These are phyloP conservation scores for Ustilago shanxiensis DNA, from an alignment of 1,284 basidiomycete genomes.

Conservation along the genomic window DNA sequence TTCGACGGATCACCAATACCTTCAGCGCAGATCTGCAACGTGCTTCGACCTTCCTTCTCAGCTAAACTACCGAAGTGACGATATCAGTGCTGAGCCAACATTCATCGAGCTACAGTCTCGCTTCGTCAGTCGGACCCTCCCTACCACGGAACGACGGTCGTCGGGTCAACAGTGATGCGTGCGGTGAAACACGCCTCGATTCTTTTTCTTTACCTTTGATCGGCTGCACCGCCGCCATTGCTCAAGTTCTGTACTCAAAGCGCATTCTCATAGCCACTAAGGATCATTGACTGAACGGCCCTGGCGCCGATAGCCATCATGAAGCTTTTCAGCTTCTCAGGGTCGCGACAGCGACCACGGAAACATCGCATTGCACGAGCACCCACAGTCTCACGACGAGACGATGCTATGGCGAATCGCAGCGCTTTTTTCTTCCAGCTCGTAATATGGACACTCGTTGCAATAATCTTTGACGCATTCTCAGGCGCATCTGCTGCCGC, in stretches of 20 bases:
- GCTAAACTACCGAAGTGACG: neutral
- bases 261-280: neutral
- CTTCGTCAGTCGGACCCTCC: neutral
- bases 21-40: neutral
- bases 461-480: slow-evolving; percentile 28
- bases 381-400: neutral
- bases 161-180: neutral
- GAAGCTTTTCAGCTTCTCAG: slow-evolving; percentile 27
- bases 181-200: neutral
- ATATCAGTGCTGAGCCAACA: no score
- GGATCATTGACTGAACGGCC: slow-evolving; percentile 13
- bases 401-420: neutral
- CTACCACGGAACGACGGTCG: neutral
- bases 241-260: no score
- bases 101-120: neutral
- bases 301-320: slow-evolving; percentile 25
- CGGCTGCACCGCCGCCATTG: neutral
- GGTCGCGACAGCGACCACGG: slow-evolving; percentile 34
- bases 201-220: neutral
- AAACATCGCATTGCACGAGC: neutral
- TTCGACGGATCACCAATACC: neutral
- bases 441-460: slow-evolving; percentile 36
- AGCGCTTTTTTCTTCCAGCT: slow-evolving; percentile 35
- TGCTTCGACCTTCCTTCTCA: neutral
- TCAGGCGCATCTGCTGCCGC: slow-evolving; percentile 15